Evolutionary conservation across 2,329 filamentous ascomycete genomes (phyloP), one percentile per base, ranked within the genome.

Genomic region (Fusarium sublunatum): DNA sequence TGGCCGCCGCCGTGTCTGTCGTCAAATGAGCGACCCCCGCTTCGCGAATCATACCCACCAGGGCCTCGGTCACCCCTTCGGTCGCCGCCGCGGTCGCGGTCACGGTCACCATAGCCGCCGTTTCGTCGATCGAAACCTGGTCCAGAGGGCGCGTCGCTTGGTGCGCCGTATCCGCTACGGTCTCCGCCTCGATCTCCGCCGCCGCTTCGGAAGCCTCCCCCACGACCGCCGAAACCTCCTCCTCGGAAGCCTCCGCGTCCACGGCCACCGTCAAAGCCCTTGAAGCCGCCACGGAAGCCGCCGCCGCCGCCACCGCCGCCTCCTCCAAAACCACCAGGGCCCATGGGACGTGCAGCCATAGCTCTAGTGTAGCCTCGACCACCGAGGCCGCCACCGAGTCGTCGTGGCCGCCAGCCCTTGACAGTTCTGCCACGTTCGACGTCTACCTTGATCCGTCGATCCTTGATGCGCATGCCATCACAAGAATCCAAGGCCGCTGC

Each of bases 371-470:
- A 98, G 65, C 92, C 91, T 71, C 95, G 89, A 41, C 94, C 94
- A 62, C 95, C 95, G 3, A 97, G 86, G 42, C 95, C 95, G 66
- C 95, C 95, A 55, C 94, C 95, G 48, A 96, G 90, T 64, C 95
- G 90, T 68, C 91, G 89, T 61, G 95, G 95, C 73, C 91, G 91
- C 95, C 95, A 99, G 44, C 91, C 92, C 73, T 91, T 91, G 36
- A 97, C 92, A 29, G 95, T 98, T 69, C 95, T 90, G 68, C 95
- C 95, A 73, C 95, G 89, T 79, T 99, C 95, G 60, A 98, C 94
- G 75, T 99, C 95, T 72, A 98, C 93, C 74, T 97, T 88, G 72
- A 98, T 91, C 71, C 90, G 88, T 73, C 94, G 88, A 74, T 96
- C 93, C 76, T 93, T 96, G 80, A 99, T 97, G 69, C 90, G 89